Evolutionary conservation across 2,329 filamentous ascomycete species (phyloP), one percentile per base, ranked within the genome.

Genomic region (Ascochyta rabiei): DNA sequence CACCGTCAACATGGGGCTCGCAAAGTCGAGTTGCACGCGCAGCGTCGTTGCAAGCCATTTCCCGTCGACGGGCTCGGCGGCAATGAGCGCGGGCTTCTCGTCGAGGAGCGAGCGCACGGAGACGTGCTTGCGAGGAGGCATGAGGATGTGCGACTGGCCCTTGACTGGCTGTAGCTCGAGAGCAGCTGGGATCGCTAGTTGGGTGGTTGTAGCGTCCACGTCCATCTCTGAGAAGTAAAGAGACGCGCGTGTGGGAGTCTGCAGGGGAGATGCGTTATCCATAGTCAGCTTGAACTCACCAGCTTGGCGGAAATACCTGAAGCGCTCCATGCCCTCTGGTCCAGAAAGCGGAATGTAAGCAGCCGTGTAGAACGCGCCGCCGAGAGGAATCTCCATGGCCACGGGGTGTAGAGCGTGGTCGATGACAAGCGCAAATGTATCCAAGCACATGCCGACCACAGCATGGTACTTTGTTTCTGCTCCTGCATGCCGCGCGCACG

Each of bases 391-490:
- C 6, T 24, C 18, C 12, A 48, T 39, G 12, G 33, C 48, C 12
- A 12, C 28, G 6, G 48, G 44, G 24, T 53, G 30, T 2, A 48
- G 19, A 24, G 44, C 33, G 10, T 57, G 44, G 30, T 46, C 43
- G 40, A 57, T 46, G n/a, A 45, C 24, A 37, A 57, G 33, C 8
- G 44, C 39, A 16, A 48, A 57, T 3, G 43, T 35, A 12, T 47
- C 19, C 19, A 56, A 53, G 48, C 48, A 56, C 39, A 56, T 43
- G 4, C 48, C 48, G 2, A 53, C 48, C 1, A 56, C 39, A 15
- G 48, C 43, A 21, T 56, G 53, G n/a, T 56, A 42, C 21, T 31
- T 9, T 3, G n/a, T 35, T 26, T 53, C 43, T 33, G 37, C 21
- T 26, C 33, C 21, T 13, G 48, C 53, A 18, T 44, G 37, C 23